Percentiles rank a stretch among this genome's conserved stretches.
Conservation (phyloP, 202 grass and related monocot genomes). For the Hordeum pubiflorum region DNA sequence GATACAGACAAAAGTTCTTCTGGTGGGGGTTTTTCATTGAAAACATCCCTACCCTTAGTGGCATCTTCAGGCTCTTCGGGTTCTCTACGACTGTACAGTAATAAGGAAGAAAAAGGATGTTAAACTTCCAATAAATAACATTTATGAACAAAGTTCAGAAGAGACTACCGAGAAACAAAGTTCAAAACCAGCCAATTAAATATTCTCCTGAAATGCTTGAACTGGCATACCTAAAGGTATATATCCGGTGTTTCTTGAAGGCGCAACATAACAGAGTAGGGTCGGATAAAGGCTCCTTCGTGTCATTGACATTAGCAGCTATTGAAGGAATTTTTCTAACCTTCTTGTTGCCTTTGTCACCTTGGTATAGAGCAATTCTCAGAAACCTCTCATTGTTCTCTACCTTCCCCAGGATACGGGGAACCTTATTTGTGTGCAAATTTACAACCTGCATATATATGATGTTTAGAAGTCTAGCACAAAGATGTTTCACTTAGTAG, state of each 20-base stretch:
- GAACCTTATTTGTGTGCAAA: slow-evolving; percentile 95
- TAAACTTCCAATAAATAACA: slow-evolving; percentile 13
- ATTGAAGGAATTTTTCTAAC: slow-evolving; percentile 79
- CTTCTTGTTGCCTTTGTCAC: slow-evolving; percentile 91
- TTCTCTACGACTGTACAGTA: slow-evolving; percentile 63
- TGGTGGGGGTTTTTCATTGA: slow-evolving; percentile 93
- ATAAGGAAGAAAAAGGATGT: neutral
- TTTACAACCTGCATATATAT: slow-evolving; percentile 59
- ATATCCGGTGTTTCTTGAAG: slow-evolving; percentile 98
- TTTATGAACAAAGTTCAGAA: neutral
- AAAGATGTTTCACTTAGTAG: neutral
- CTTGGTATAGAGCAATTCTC: slow-evolving; percentile 94
- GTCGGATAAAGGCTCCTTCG: slow-evolving; percentile 81
- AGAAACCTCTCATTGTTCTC: slow-evolving; percentile 96
- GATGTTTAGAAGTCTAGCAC: slow-evolving; percentile 7
- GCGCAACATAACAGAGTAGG: slow-evolving; percentile 88
- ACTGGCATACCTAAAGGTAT: slow-evolving; percentile 74
- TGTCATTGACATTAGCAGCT: slow-evolving; percentile 84
- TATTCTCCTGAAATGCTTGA: neutral
- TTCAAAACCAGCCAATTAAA: neutral
- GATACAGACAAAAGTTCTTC: slow-evolving; percentile 95
- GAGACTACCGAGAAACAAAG: neutral
- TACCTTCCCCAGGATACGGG: slow-evolving; percentile 86
- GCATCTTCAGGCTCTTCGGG: slow-evolving; percentile 98
- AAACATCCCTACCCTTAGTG: slow-evolving; percentile 96